phyloP scores from a whole-genome alignment of 2,329 filamentous ascomycete genomes.

The Coniochaeta hoffmannii region DNA sequence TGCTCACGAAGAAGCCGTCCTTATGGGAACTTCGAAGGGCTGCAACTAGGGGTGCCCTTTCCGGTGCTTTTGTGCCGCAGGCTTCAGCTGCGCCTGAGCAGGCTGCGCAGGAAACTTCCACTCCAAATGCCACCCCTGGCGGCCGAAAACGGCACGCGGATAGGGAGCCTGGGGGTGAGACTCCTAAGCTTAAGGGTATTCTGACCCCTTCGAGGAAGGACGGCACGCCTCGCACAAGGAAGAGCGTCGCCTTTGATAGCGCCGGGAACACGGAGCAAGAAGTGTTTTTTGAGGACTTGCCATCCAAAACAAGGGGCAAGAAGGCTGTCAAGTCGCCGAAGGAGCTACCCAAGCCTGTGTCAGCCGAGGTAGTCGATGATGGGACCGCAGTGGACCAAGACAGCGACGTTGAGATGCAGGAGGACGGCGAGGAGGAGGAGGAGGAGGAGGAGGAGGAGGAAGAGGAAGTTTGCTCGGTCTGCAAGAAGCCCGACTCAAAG shows the following conservation, averaged over 20 bases:
- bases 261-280: constrained; percentile 26
- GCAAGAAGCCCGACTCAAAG: constrained; percentile 48
- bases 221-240: constrained; percentile 29
- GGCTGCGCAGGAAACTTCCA: not conserved
- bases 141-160: constrained; percentile 2
- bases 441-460: constrained; percentile 28
- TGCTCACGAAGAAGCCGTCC: not conserved
- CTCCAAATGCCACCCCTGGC: not conserved
- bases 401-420: constrained; percentile 14
- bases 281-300: constrained; percentile 45
- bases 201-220: constrained; percentile 43
- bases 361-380: constrained; percentile 1
- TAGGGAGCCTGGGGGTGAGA: not conserved
- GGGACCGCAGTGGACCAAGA: constrained; percentile 12
- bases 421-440: constrained; percentile 38
- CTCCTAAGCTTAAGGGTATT: constrained; percentile 42
- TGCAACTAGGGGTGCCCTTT: not conserved
- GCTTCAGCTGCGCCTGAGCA: not conserved
- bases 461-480: constrained; percentile 51
- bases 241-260: constrained; percentile 50
- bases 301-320: constrained; percentile 21
- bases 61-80: not conserved
- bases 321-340: constrained; percentile 8
- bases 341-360: not conserved
- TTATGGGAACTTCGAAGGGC: not conserved